These are phyloP conservation scores for Arctium lappa DNA, from an alignment of 129 eudicot species.

Conservation along the genomic window DNA sequence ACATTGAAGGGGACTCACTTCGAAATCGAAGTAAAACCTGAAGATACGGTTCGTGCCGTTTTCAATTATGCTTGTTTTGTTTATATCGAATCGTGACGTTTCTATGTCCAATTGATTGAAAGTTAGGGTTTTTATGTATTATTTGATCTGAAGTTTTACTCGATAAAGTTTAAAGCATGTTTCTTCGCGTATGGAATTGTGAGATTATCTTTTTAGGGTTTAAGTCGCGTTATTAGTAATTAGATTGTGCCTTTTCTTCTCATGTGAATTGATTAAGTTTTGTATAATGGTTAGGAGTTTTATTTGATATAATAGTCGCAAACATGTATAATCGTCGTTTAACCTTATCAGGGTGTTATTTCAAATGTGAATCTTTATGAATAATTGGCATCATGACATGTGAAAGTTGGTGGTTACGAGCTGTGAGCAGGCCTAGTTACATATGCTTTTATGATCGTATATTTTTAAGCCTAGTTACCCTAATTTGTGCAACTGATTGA, in stretches of 20 bases:
- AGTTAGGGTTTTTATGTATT: slow-evolving; percentile 20
- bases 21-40: slow-evolving; percentile 71
- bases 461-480: background rate
- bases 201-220: slow-evolving; percentile 8
- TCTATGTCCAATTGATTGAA: slow-evolving; percentile 13
- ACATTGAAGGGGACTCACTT: slow-evolving; percentile 78
- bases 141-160: slow-evolving; percentile 16
- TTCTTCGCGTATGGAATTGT: background rate
- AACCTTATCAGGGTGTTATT: background rate
- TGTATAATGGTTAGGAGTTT: background rate
- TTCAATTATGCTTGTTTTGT: background rate
- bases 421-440: background rate
- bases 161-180: background rate
- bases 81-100: slow-evolving; percentile 10
- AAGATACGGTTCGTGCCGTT: slow-evolving; percentile 52
- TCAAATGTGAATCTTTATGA: background rate
- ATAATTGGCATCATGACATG: background rate
- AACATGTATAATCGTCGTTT: background rate
- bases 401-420: background rate
- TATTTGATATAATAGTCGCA: background rate
- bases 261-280: slow-evolving; percentile 2
- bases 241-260: background rate
- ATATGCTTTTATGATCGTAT: background rate
- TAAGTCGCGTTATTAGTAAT: background rate
- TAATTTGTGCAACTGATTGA: background rate